Evolutionary conservation across 176 grass and related monocot genomes (phyloP), one percentile per base, ranked within the genome.

Genomic region (Melocanna baccifera): DNA sequence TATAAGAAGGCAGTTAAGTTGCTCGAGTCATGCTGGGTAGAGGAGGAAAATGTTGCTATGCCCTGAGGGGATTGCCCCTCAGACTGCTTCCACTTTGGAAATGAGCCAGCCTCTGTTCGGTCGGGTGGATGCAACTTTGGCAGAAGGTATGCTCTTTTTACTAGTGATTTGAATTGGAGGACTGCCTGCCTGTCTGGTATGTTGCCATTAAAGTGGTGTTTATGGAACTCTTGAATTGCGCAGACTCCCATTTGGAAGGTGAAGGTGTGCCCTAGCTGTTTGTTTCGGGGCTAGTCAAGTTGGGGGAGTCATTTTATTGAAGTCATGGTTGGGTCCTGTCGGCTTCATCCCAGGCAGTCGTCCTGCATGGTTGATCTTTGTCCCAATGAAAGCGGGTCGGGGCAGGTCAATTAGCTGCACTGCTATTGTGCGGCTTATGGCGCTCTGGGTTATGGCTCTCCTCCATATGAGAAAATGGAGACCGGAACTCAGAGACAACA

Each of bases 21-120:
- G 64, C 81, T 94, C 0, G 90, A 85, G 77, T 66, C 81, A 4
- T 92, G 77, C 68, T 94, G 92, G 87, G 16, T 80, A 62, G 25
- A 25, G 19, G 84, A 89, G 30, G 81, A 81, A 74, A 87, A 91
- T n/a, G 56, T 59, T 9, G 65, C 36, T 47, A 84, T 79, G 22
- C 56, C 22, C 56, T 58, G 22, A 58, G 56, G 22, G 29, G 67
- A 68, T 88, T 88, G 78, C 22, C 67, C 30, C 37, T 61, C 67
- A 78, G 48, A 53, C 79, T 28, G 69, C 1, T 78, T 71, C 34
- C 50, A 56, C 30, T 81, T 84, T 59, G 86, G 68, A 58, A 87
- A 61, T 26, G 72, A 47, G 39, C 39, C 75, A 47, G 62, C 76
- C 72, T 55, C 62, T 71, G 73, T 57, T 79, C 76, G 25, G 45